phyloP scores from a whole-genome alignment of 1,139 yeast genomes.

The Blastobotrys arbuscula region DNA sequence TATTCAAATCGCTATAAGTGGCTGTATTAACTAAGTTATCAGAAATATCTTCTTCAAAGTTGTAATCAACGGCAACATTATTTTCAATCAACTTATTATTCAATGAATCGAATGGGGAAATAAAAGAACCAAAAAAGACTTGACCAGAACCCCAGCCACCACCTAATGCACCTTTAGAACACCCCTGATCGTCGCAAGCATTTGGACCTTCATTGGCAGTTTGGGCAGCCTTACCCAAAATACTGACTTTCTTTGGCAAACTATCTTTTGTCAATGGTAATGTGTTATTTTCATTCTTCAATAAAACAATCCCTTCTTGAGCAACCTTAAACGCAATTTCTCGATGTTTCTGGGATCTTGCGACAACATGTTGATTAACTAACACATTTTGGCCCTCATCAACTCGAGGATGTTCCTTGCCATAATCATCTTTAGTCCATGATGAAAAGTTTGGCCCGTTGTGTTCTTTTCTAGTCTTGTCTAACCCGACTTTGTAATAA shows the following conservation, averaged over 20 bases:
- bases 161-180: slow-evolving; percentile 14
- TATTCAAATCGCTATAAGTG: slow-evolving; percentile 47
- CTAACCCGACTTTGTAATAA: slow-evolving; percentile 39
- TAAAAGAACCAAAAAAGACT: slow-evolving; percentile 9
- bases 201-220: slow-evolving; percentile 11
- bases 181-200: slow-evolving; percentile 11
- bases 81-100: slow-evolving; percentile 15
- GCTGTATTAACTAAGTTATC: slow-evolving; percentile 33
- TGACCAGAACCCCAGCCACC: slow-evolving; percentile 18
- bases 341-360: slow-evolving; percentile 45
- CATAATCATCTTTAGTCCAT: slow-evolving; percentile 54
- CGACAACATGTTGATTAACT: slow-evolving; percentile 53
- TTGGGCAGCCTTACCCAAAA: slow-evolving; percentile 12
- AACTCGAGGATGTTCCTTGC: slow-evolving; percentile 48
- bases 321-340: slow-evolving; percentile 51
- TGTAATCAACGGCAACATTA: slow-evolving; percentile 23
- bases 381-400: slow-evolving; percentile 49
- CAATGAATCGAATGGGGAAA: slow-evolving; percentile 14
- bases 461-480: slow-evolving; percentile 24
- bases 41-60: slow-evolving; percentile 16
- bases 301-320: slow-evolving; percentile 50
- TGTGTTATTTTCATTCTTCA: slow-evolving; percentile 47
- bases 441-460: slow-evolving; percentile 49
- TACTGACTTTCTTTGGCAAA: slow-evolving; percentile 7
- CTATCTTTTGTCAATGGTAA: slow-evolving; percentile 42